Base-by-base conservation (phyloP, 2,329 filamentous ascomycete species). In the Elsinoe perseae region DNA sequence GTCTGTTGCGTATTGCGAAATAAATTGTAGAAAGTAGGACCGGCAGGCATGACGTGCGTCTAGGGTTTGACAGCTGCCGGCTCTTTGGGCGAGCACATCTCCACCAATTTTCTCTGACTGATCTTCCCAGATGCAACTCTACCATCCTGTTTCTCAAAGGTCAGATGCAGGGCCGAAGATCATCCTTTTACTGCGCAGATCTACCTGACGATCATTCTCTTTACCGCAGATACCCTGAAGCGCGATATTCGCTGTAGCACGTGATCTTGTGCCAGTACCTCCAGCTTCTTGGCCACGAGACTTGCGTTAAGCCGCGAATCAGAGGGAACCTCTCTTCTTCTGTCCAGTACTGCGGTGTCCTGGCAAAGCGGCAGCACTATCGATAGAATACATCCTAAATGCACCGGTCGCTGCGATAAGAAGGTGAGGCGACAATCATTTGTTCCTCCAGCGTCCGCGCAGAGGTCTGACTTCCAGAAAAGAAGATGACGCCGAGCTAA, bases 271-370 rank as follows among this genome's bases (percentile, higher is more conserved):
- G 16, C 46, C 14, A 30, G 28, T 20, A 16, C 8, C 10, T 50
- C 46, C 12, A 50, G 25, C 25, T 50, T 34, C 46, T 50, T 30
- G 46, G 25, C 46, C 42, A 27, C 21, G 14, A 42, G 36, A 42
- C 42, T 25, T 28, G 46, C 46, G 32, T 50, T 32, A 50, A 50
- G 46, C 46, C 46, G 46, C 28, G 46, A 50, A 50, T 50, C 46
- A 50, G 46, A 23, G 46, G 46, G 7, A 10, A 28, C 14, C 20
- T 14, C 23, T 12, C n/a, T n/a, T 10, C 25, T 16, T 16, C 12
- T 27, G 5, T 50, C 46, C 46, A 8, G 6, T 20, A 32, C 12
- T 5, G 14, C 27, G 42, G 42, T 25, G 12, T 28, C 4, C 2
- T 25, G 4, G 12, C 43, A 23, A 48, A 25, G 10, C 40, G 21